Evolutionary conservation across 208 protist species (phyloP).

Genomic region (Trypanosoma mega): DNA sequence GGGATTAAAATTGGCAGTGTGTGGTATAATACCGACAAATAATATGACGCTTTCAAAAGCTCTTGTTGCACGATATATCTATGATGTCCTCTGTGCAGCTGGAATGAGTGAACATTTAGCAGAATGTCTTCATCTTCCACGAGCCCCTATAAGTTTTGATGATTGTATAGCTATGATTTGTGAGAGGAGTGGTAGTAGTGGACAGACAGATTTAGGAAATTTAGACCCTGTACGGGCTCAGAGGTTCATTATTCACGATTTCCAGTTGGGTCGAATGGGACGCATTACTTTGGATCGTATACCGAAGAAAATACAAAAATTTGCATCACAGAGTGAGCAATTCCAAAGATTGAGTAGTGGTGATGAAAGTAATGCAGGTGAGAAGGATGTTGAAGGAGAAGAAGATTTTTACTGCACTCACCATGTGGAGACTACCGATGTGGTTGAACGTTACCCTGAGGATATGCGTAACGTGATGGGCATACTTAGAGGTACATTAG

Average conservation of each 20-base stretch:
- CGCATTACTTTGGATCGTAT: conserved; percentile 83
- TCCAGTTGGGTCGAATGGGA: conserved; percentile 77
- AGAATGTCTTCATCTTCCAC: conserved; percentile 79
- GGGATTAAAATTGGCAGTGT: conserved; percentile 83
- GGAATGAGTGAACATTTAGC: conserved; percentile 76
- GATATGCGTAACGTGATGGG: conserved; percentile 81
- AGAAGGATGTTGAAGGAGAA: conserved; percentile 5
- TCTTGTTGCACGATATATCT: conserved; percentile 81
- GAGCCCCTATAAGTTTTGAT: conserved; percentile 86
- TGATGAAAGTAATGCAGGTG: not conserved
- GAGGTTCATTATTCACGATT: conserved; percentile 85
- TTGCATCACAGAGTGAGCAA: conserved; percentile 10
- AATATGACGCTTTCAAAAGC: conserved; percentile 64
- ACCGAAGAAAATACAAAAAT: conserved; percentile 48
- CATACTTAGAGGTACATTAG: conserved; percentile 37
- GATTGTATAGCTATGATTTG: conserved; percentile 90
- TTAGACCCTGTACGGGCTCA: conserved; percentile 68
- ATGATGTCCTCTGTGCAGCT: conserved; percentile 68
- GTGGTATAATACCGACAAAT: conserved; percentile 85
- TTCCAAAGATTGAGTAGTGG: conserved; percentile 5
- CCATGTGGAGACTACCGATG: conserved; percentile 72
- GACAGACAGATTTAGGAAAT: conserved; percentile 80
- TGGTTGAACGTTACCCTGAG: conserved; percentile 72
- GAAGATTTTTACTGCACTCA: conserved; percentile 58
- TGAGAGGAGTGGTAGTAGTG: conserved; percentile 82